Percentiles rank a stretch among this genome's conserved stretches.
Evolutionary conservation across 2,329 filamentous ascomycete genomes (phyloP).

Genomic region (Teratosphaeria nubilosa): DNA sequence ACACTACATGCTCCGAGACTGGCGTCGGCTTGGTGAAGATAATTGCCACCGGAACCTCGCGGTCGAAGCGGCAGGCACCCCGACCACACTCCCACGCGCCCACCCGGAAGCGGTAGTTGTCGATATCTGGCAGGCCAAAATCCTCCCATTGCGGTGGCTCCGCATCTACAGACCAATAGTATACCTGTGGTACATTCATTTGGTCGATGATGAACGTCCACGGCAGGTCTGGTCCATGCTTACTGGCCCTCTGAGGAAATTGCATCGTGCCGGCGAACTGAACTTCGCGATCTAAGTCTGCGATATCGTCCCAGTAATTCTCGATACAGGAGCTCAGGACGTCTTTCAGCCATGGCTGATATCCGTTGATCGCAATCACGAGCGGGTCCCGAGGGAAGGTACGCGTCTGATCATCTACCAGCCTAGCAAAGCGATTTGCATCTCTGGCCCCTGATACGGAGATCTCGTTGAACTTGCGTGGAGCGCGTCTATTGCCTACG

Average conservation of each 20-base stretch:
- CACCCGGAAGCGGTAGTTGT: constrained; percentile 25
- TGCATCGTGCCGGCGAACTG: constrained; percentile 26
- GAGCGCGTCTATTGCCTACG: constrained; percentile 20
- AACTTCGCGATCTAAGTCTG: constrained; percentile 25
- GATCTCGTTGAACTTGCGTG: constrained; percentile 21
- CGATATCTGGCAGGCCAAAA: constrained; percentile 17
- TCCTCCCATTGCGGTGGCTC: constrained; percentile 18
- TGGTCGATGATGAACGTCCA: constrained; percentile 30
- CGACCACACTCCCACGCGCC: constrained; percentile 27
- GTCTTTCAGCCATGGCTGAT: constrained; percentile 26
- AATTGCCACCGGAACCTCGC: constrained; percentile 22
- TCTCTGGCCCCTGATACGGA: constrained; percentile 18
- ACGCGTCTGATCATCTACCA: constrained; percentile 24
- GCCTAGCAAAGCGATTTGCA: constrained; percentile 19
- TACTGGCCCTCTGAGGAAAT: constrained; percentile 25
- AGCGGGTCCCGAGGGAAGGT: constrained; percentile 23
- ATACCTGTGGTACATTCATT: constrained; percentile 30
- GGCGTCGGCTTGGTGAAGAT: constrained; percentile 24
- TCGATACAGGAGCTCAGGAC: constrained; percentile 25
- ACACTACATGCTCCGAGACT: constrained; percentile 25
- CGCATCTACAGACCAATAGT: constrained; percentile 27
- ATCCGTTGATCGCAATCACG: constrained; percentile 25
- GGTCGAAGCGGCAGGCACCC: constrained; percentile 23
- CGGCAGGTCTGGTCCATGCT: constrained; percentile 20
- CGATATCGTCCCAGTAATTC: constrained; percentile 23